phyloP scores from a whole-genome alignment of 805 yeast species.

The Ogataea nakhonphanomensis region DNA sequence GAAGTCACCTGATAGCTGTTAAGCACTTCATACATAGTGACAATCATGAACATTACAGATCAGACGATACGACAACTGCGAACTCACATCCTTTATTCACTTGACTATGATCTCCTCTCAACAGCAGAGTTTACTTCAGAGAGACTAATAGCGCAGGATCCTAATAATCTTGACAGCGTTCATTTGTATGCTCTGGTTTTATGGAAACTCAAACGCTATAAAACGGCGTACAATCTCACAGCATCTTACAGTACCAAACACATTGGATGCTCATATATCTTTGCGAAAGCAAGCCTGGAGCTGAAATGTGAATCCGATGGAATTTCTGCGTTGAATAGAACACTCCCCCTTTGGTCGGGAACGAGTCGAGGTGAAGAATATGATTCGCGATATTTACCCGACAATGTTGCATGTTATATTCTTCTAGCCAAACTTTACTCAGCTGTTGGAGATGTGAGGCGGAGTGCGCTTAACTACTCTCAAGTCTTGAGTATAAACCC shows the following conservation, averaged over 20 bases:
- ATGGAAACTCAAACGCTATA: slow-evolving; percentile 53
- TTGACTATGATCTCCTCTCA: slow-evolving; percentile 63
- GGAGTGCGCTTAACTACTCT: slow-evolving; percentile 64
- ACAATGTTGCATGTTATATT: slow-evolving; percentile 63
- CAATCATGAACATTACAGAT: slow-evolving; percentile 22
- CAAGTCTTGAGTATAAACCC: slow-evolving; percentile 74
- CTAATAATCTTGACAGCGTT: slow-evolving; percentile 53
- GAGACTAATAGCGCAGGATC: slow-evolving; percentile 62
- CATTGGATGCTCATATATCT: slow-evolving; percentile 73
- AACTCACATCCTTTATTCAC: slow-evolving; percentile 59
- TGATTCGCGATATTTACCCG: slow-evolving; percentile 44
- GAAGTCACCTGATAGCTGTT: too few species aligned
- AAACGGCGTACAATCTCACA: slow-evolving; percentile 55
- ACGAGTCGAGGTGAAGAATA: slow-evolving; percentile 4
- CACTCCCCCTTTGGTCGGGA: slow-evolving; percentile 36
- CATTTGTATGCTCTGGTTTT: slow-evolving; percentile 71
- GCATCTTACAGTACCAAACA: slow-evolving; percentile 43
- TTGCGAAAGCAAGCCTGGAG: slow-evolving; percentile 62
- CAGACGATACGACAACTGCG: slow-evolving; percentile 40
- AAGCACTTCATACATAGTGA: neutral
- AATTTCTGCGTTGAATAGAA: slow-evolving; percentile 43
- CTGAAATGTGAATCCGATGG: slow-evolving; percentile 61
- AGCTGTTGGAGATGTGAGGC: slow-evolving; percentile 55
- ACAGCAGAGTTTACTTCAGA: slow-evolving; percentile 90
- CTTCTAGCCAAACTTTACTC: slow-evolving; percentile 67